Percentiles rank a stretch among this genome's conserved stretches.
These are phyloP conservation scores for Stephania japonica DNA, from an alignment of 164 flowering plant species.

Conservation along the genomic window DNA sequence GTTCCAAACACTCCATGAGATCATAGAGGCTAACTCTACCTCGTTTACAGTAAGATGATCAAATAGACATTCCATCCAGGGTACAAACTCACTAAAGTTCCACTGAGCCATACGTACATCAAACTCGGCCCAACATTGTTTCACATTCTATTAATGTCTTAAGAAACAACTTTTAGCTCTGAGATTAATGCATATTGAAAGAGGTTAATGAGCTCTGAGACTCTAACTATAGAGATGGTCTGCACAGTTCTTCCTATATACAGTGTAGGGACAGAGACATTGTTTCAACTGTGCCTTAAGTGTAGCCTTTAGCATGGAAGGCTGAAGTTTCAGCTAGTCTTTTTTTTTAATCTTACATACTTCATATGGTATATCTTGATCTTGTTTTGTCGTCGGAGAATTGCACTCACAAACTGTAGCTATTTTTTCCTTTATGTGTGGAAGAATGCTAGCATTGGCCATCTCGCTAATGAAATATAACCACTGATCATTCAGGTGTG, in stretches of 20 bases:
- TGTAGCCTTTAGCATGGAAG: neutral
- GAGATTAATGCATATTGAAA: neutral
- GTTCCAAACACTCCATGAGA: no score
- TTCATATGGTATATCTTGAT: neutral
- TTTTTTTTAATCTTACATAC: neutral
- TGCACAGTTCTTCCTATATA: neutral
- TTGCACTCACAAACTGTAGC: neutral
- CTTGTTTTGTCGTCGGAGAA: neutral
- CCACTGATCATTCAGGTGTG: slow-evolving; percentile 49
- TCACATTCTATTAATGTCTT: no score
- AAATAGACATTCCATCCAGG: no score
- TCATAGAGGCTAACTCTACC: no score
- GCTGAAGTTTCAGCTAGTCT: neutral
- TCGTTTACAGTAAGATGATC: no score
- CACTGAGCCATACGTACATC: no score
- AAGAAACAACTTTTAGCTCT: no score
- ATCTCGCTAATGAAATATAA: neutral
- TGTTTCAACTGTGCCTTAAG: neutral
- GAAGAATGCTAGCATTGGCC: neutral
- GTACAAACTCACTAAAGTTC: no score
- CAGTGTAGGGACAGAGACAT: neutral
- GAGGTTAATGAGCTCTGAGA: neutral
- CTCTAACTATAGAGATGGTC: neutral
- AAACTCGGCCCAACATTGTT: no score
- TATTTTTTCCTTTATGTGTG: neutral